Evolutionary conservation across 257 asterid genomes (phyloP).

Genomic region (Knoxia roxburghii): DNA sequence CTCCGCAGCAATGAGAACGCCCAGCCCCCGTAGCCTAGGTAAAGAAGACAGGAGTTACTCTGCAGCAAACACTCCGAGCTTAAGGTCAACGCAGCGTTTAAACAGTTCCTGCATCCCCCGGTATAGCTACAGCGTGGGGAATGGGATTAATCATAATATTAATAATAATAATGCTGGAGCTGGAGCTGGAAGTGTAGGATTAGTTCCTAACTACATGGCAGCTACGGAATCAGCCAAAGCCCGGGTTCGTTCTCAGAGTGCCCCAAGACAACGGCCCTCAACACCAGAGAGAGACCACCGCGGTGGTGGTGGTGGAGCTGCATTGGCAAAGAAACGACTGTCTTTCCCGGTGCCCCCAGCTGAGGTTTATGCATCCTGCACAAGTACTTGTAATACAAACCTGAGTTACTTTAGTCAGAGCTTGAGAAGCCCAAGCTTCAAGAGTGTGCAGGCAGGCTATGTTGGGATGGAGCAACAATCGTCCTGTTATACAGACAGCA

Average conservation of each 20-base stretch:
- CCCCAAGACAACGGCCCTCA: constrained; percentile 72
- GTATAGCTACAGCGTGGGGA: constrained; percentile 42
- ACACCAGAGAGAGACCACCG: constrained; percentile 80
- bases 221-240: constrained; percentile 89
- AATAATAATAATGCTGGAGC: background rate
- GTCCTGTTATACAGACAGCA: constrained; percentile 65
- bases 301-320: constrained; percentile 32
- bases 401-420: constrained; percentile 29
- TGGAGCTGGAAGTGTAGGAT: background rate
- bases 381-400: constrained; percentile 6
- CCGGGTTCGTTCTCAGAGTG: constrained; percentile 73
- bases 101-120: constrained; percentile 25
- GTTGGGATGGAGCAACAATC: constrained; percentile 82
- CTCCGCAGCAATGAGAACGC: constrained; percentile 23
- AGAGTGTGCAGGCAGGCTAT: constrained; percentile 74
- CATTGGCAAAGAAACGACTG: constrained; percentile 52
- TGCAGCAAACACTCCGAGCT: constrained; percentile 73
- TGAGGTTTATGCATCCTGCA: background rate
- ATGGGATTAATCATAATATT: too few species aligned
- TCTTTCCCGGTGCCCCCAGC: constrained; percentile 52
- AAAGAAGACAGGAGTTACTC: constrained; percentile 51
- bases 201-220: constrained; percentile 79
- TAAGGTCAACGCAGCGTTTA: constrained; percentile 44
- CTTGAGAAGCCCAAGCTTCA: constrained; percentile 84
- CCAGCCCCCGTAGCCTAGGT: constrained; percentile 43